Evolutionary conservation across 1,139 yeast species (phyloP).

Genomic region (Hansenula anomala): DNA sequence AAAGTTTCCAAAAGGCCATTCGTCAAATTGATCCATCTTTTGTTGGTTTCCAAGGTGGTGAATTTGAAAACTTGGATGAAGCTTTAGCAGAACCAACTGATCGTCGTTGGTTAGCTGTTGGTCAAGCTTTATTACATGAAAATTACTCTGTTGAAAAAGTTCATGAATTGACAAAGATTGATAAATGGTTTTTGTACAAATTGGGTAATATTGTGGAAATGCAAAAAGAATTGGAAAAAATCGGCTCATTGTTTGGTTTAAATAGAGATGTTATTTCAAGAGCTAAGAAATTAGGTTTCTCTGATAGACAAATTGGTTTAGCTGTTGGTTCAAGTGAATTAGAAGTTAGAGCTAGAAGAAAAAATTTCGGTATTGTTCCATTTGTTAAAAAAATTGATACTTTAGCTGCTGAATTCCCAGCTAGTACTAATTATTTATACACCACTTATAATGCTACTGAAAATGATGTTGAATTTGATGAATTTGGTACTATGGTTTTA

Average conservation of each 20-base stretch:
- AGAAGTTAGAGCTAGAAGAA: slow-evolving; percentile 77
- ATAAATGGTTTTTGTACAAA: slow-evolving; percentile 93
- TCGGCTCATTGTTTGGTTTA: slow-evolving; percentile 52
- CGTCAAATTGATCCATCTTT: slow-evolving; percentile 93
- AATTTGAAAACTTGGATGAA: slow-evolving; percentile 34
- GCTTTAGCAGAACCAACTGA: slow-evolving; percentile 89
- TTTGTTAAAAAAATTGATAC: slow-evolving; percentile 97
- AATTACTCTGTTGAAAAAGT: slow-evolving; percentile 87
- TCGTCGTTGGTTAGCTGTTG: slow-evolving; percentile 97
- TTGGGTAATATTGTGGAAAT: slow-evolving; percentile 85
- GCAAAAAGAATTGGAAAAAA: slow-evolving; percentile 73
- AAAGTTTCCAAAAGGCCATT: slow-evolving; percentile 95
- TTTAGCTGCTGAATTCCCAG: slow-evolving; percentile 98
- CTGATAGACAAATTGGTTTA: slow-evolving; percentile 86
- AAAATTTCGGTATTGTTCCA: slow-evolving; percentile 75
- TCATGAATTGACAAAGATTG: slow-evolving; percentile 87
- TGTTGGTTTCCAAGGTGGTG: slow-evolving; percentile 86
- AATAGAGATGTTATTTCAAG: slow-evolving; percentile 66
- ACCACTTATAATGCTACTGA: slow-evolving; percentile 91
- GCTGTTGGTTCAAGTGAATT: slow-evolving; percentile 67
- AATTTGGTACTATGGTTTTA: slow-evolving; percentile 87
- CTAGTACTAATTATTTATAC: slow-evolving; percentile 90
- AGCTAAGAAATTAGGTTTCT: slow-evolving; percentile 92
- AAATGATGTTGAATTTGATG: slow-evolving; percentile 81
- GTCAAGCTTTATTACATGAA: slow-evolving; percentile 90